Percentiles rank a stretch among this genome's conserved stretches.
Conservation (phyloP, 2,329 filamentous ascomycete genomes). For the Tolypocladium pustulatum region DNA sequence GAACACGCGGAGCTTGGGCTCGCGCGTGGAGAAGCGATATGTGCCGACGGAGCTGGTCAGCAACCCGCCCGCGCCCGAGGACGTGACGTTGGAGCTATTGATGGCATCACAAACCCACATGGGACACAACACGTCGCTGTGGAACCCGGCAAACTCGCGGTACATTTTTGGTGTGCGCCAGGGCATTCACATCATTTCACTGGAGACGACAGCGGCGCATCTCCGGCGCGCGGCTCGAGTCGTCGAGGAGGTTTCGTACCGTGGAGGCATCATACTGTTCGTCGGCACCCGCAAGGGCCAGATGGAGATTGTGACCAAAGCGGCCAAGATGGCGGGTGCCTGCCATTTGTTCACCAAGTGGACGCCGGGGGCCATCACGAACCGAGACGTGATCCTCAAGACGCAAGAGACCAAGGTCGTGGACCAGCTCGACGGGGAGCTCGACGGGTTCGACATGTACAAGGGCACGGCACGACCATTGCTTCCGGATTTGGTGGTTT, state of each 20-base stretch:
- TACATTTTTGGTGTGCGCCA: constrained; percentile 90
- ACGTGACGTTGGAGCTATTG: constrained; percentile 83
- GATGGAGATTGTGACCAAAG: constrained; percentile 67
- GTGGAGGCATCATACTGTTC: constrained; percentile 80
- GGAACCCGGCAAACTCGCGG: constrained; percentile 88
- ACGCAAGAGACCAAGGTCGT: constrained; percentile 62
- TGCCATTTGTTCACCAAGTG: constrained; percentile 91
- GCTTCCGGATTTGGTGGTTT: constrained; percentile 83
- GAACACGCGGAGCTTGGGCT: constrained; percentile 37
- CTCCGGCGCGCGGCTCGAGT: constrained; percentile 89
- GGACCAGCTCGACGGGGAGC: constrained; percentile 56
- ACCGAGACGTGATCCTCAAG: constrained; percentile 79
- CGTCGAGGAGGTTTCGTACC: constrained; percentile 73
- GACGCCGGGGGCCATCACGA: constrained; percentile 87
- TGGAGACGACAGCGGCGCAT: constrained; percentile 81
- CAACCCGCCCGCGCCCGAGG: constrained; percentile 64
- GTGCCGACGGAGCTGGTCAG: constrained; percentile 53
- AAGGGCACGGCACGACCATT: constrained; percentile 54
- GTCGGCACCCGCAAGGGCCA: constrained; percentile 81
- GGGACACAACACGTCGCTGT: constrained; percentile 80
- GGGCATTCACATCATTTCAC: constrained; percentile 84
- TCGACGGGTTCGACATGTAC: constrained; percentile 55
- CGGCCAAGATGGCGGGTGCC: constrained; percentile 64
- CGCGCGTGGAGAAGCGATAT: constrained; percentile 45
- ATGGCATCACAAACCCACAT: constrained; percentile 82